These are phyloP conservation scores for Bacidia gigantensis DNA, from an alignment of 495 filamentous ascomycete genomes.

Conservation along the genomic window DNA sequence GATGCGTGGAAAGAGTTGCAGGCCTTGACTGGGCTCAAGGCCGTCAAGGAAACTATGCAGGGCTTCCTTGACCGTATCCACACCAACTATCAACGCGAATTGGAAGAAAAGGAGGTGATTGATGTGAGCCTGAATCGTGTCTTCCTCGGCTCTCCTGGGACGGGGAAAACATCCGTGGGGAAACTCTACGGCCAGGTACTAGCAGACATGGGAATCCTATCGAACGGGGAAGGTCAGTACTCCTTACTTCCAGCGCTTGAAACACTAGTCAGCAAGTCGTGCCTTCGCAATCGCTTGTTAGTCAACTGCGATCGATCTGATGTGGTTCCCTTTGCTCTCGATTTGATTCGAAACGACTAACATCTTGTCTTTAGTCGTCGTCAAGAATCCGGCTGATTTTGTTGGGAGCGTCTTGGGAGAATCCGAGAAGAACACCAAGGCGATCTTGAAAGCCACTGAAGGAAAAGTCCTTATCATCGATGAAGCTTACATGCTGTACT, in stretches of 20 bases:
- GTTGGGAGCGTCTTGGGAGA: conserved; percentile 47
- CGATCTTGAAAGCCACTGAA: conserved; percentile 46
- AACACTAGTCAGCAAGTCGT: no score
- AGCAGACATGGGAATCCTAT: conserved; percentile 44
- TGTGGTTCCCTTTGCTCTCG: neutral
- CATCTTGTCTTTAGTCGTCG: conserved; percentile 32
- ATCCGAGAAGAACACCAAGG: conserved; percentile 60
- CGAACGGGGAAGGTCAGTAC: conserved; percentile 50
- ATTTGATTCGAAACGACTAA: neutral
- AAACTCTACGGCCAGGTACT: conserved; percentile 58
- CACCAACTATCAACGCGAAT: conserved; percentile 47
- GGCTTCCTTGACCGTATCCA: conserved; percentile 44
- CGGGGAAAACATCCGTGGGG: conserved; percentile 65
- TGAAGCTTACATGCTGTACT: conserved; percentile 50
- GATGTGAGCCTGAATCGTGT: conserved; percentile 54
- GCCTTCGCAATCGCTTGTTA: no score
- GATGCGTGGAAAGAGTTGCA: conserved; percentile 47
- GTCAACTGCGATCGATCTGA: no score
- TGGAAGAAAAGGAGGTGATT: conserved; percentile 41
- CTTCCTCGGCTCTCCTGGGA: conserved; percentile 57
- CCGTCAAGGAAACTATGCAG: conserved; percentile 49
- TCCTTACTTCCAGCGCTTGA: no score
- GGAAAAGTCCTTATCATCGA: conserved; percentile 71
- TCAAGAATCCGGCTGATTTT: conserved; percentile 64
- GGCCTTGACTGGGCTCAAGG: conserved; percentile 41